Percentiles rank a stretch among this genome's conserved stretches.
Evolutionary conservation across 2,329 filamentous ascomycete species (phyloP).

Genomic region (Clonostachys sp.): DNA sequence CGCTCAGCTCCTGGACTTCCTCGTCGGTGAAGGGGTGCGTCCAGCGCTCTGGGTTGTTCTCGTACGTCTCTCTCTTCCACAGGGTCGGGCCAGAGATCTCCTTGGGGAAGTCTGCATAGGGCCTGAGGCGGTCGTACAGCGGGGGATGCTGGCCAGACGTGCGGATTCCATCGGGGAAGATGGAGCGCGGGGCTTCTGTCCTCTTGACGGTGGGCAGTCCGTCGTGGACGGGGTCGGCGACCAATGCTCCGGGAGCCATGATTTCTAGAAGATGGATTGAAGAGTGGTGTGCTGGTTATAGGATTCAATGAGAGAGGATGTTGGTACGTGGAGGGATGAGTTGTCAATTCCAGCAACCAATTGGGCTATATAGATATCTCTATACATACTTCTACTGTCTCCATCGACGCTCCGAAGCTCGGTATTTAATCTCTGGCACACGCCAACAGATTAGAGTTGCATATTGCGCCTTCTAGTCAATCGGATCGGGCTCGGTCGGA

Average conservation of each 20-base stretch:
- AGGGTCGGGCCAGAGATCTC: slow-evolving; percentile 68
- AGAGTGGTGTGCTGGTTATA: no score
- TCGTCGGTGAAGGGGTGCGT: slow-evolving; percentile 62
- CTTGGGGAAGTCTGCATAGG: slow-evolving; percentile 67
- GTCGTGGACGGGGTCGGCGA: background rate
- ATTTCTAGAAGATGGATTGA: background rate
- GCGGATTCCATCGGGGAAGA: slow-evolving; percentile 42
- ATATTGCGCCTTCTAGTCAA: no score
- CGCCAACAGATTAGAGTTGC: no score
- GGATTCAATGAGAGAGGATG: no score
- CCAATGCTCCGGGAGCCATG: slow-evolving; percentile 3
- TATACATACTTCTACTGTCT: no score
- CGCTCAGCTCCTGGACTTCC: slow-evolving; percentile 62
- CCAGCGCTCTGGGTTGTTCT: slow-evolving; percentile 62
- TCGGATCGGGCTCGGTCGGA: no score
- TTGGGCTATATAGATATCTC: no score
- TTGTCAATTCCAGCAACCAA: no score
- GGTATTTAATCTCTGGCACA: no score
- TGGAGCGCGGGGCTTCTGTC: background rate
- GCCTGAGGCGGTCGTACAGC: slow-evolving; percentile 56
- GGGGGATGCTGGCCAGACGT: slow-evolving; percentile 69
- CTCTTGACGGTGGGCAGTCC: no score
- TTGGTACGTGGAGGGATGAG: no score
- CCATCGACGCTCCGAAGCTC: no score
- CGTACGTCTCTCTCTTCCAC: slow-evolving; percentile 65